Evolutionary conservation across 1,284 basidiomycete genomes (phyloP).

Genomic region (Butyriboletus appendiculatus): DNA sequence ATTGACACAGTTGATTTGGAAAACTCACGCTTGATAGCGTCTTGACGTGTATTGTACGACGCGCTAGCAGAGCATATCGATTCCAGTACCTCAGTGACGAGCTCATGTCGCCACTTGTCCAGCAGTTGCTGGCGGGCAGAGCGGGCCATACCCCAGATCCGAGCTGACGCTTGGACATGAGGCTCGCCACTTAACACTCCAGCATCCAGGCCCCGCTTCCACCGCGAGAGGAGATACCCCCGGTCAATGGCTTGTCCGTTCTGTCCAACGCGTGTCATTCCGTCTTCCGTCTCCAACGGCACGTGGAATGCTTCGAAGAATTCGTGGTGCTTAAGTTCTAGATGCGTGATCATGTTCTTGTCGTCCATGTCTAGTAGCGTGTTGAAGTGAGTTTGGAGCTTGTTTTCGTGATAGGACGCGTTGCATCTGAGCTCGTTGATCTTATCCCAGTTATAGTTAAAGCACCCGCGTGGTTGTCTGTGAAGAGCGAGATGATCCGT

Average conservation of each 20-base stretch:
- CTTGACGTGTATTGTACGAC: constrained; percentile 43
- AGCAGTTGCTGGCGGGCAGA: constrained; percentile 36
- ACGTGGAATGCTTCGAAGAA: constrained; percentile 51
- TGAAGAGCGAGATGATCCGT: constrained; percentile 46
- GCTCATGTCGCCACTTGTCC: constrained; percentile 41
- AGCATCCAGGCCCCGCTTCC: constrained; percentile 45
- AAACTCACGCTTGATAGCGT: constrained; percentile 39
- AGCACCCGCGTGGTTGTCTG: constrained; percentile 23
- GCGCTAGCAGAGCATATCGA: constrained; percentile 37
- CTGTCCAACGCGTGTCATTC: constrained; percentile 44
- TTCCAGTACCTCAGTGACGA: constrained; percentile 32
- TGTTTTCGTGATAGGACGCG: constrained; percentile 15
- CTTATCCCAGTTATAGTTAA: constrained; percentile 35
- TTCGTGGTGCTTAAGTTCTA: constrained; percentile 42
- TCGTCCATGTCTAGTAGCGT: neutral
- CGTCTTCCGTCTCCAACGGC: constrained; percentile 39
- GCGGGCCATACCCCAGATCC: constrained; percentile 48
- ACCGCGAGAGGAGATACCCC: constrained; percentile 48
- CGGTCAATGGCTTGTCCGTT: constrained; percentile 36
- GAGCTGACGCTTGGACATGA: constrained; percentile 30
- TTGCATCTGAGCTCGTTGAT: constrained; percentile 38
- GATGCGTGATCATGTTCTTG: constrained; percentile 20
- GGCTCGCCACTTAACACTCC: constrained; percentile 40
- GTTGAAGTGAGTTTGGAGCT: constrained; percentile 25
- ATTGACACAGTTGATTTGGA: constrained; percentile 33